Conservation (phyloP, 139 green algal genomes). For the Coelastrella sp. region DNA sequence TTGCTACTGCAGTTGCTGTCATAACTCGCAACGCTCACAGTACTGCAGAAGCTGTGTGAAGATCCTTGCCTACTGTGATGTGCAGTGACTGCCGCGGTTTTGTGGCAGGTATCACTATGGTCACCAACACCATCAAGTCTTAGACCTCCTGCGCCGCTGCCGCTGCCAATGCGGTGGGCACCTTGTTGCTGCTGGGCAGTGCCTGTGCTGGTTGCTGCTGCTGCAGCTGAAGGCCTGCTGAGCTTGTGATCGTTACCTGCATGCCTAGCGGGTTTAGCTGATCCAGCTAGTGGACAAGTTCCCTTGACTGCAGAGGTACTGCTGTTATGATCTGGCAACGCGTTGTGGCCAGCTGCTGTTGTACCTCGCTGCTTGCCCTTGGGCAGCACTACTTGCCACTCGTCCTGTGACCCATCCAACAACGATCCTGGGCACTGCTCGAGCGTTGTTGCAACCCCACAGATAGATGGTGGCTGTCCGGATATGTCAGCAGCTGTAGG, state of each 20-base stretch:
- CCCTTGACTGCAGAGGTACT: too few relatives aligned
- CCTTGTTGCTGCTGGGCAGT: not conserved
- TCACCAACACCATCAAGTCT: not conserved
- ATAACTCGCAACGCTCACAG: not conserved
- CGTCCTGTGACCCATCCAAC: not conserved
- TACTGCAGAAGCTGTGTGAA: constrained; percentile 39
- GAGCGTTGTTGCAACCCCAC: not conserved
- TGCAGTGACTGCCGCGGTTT: not conserved
- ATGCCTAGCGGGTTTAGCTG: too few relatives aligned
- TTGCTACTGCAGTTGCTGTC: constrained; percentile 19
- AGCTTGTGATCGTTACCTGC: too few relatives aligned
- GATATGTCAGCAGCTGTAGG: too few relatives aligned
- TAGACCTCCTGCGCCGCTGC: not conserved
- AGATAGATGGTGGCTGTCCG: not conserved
- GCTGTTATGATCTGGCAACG: too few relatives aligned
- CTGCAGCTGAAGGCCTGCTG: not conserved
- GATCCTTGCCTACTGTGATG: constrained; percentile 20
- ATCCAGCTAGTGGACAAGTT: too few relatives aligned
- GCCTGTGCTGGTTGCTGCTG: not conserved
- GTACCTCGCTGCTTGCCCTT: constrained; percentile 20
- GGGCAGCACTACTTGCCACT: constrained; percentile 26
- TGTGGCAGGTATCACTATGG: not conserved
- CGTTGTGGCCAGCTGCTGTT: not conserved
- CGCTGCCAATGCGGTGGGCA: not conserved
- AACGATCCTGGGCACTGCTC: not conserved